phyloP scores from a whole-genome alignment of 805 yeast genomes.

The Wickerhamomyces chaumierensis region DNA sequence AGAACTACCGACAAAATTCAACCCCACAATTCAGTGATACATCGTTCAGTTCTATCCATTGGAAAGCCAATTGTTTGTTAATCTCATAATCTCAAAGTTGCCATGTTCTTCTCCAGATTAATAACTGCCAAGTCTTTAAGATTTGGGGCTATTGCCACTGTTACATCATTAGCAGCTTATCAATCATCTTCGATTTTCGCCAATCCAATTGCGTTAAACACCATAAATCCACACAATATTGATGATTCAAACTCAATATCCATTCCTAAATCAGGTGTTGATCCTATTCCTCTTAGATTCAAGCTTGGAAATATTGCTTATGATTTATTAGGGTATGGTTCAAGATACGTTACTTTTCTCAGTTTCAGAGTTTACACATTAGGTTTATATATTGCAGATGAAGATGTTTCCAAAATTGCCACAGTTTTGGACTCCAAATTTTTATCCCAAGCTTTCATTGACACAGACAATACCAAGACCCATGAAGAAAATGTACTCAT shows the following conservation, averaged over 20 bases:
- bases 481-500: constrained; percentile 28
- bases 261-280: constrained; percentile 36
- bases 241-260: constrained; percentile 19
- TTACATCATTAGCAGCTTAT: background rate
- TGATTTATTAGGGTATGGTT: constrained; percentile 67
- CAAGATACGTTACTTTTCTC: constrained; percentile 73
- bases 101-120: too few species aligned
- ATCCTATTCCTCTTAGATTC: constrained; percentile 23
- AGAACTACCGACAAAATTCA: too few species aligned
- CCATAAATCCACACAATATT: constrained; percentile 3
- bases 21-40: too few species aligned
- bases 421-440: constrained; percentile 32
- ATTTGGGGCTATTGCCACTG: background rate
- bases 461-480: constrained; percentile 15
- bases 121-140: too few species aligned
- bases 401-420: constrained; percentile 35
- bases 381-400: constrained; percentile 65
- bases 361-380: constrained; percentile 78
- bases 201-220: constrained; percentile 8
- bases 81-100: too few species aligned
- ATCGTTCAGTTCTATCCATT: too few species aligned
- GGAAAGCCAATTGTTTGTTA: too few species aligned
- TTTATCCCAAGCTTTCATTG: constrained; percentile 25
- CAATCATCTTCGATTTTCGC: background rate
- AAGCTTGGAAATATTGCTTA: constrained; percentile 28